These are phyloP conservation scores for Stemphylium beticola DNA, from an alignment of 2,329 filamentous ascomycete genomes.

Conservation along the genomic window DNA sequence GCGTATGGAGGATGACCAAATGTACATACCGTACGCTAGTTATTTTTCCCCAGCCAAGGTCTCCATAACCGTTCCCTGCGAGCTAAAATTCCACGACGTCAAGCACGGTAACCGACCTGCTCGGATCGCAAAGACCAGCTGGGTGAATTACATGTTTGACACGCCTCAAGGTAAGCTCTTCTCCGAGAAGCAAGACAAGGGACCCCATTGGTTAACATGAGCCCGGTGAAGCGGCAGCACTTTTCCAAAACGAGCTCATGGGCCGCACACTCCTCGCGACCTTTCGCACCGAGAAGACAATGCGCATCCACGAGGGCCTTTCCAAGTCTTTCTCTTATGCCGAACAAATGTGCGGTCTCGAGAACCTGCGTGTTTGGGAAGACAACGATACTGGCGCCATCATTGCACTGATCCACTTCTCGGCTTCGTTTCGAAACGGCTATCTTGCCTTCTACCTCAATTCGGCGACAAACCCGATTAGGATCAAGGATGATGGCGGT, in stretches of 20 bases:
- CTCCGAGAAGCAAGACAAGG: background rate
- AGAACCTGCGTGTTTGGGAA: constrained; percentile 56
- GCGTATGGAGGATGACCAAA: constrained; percentile 48
- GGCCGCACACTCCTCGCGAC: constrained; percentile 52
- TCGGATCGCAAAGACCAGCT: constrained; percentile 49
- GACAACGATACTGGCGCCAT: constrained; percentile 52
- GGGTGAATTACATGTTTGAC: constrained; percentile 55
- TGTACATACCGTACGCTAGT: constrained; percentile 54
- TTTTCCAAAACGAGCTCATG: constrained; percentile 56
- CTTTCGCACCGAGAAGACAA: constrained; percentile 53
- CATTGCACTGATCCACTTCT: constrained; percentile 54
- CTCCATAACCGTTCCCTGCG: constrained; percentile 47
- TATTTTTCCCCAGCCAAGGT: constrained; percentile 56
- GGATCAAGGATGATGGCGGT: constrained; percentile 50
- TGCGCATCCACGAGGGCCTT: constrained; percentile 54
- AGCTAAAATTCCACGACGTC: constrained; percentile 50
- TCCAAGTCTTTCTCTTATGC: constrained; percentile 52
- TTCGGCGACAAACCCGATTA: constrained; percentile 43
- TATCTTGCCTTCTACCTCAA: constrained; percentile 57
- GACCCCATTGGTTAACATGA: background rate
- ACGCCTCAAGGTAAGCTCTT: constrained; percentile 30
- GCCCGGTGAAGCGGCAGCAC: constrained; percentile 36
- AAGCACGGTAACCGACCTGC: constrained; percentile 42
- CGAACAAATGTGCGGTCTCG: constrained; percentile 57
- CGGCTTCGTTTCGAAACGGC: constrained; percentile 51